These are phyloP conservation scores for Serpula lacrymans DNA, from an alignment of 768 basidiomycete species.

Conservation along the genomic window DNA sequence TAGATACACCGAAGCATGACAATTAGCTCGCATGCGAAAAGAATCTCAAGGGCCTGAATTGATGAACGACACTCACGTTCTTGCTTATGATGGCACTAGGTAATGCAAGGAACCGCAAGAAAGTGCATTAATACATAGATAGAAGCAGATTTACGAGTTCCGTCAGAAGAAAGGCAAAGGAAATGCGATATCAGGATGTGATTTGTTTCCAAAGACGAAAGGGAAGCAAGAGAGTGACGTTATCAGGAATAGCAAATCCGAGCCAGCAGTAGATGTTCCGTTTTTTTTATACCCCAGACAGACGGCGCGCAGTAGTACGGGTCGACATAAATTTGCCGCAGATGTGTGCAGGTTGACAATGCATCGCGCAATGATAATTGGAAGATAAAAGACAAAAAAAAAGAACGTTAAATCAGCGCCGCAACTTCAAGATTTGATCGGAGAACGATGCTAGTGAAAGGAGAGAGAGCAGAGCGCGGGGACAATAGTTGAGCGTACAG, in stretches of 20 bases:
- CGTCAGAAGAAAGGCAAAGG: slow-evolving; percentile 7
- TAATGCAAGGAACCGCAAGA: not conserved
- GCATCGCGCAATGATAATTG: slow-evolving; percentile 5
- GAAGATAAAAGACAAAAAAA: slow-evolving; percentile 14
- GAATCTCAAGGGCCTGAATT: not conserved
- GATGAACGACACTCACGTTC: slow-evolving; percentile 49
- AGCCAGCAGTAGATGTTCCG: slow-evolving; percentile 1
- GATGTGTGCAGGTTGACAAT: slow-evolving; percentile 7
- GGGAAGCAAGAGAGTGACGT: slow-evolving; percentile 15
- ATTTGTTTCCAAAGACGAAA: not conserved
- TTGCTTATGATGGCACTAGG: slow-evolving; percentile 64
- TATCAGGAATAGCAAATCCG: slow-evolving; percentile 10
- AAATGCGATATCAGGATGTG: not conserved
- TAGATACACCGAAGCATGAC: slow-evolving; percentile 14
- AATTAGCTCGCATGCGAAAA: slow-evolving; percentile 7
- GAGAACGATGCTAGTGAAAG: slow-evolving; percentile 31
- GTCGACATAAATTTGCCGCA: slow-evolving; percentile 7
- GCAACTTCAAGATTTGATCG: slow-evolving; percentile 34
- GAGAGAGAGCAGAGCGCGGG: slow-evolving; percentile 12
- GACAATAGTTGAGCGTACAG: slow-evolving; percentile 24
- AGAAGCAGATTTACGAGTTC: slow-evolving; percentile 20
- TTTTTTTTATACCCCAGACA: slow-evolving; percentile 2
- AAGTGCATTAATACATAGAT: slow-evolving; percentile 6
- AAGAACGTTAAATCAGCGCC: slow-evolving; percentile 27
- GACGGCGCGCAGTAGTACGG: slow-evolving; percentile 6